phyloP scores from a whole-genome alignment of 805 yeast species.

The Spencermartinsiella europaea region DNA sequence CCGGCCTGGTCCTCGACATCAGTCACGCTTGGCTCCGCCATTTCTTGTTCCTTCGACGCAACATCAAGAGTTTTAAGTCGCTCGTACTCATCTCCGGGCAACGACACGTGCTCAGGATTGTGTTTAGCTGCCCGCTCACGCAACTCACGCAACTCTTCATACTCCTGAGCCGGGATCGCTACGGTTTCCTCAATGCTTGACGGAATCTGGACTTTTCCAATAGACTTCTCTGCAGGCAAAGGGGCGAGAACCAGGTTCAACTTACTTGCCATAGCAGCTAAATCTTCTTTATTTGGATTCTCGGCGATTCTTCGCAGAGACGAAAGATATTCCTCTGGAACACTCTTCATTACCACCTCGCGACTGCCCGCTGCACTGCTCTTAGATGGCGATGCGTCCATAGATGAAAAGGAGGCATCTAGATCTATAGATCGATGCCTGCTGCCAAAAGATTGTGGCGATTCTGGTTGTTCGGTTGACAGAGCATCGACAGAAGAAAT shows the following conservation, averaged over 20 bases:
- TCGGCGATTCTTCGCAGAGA: conserved; percentile 29
- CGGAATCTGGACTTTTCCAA: conserved; percentile 1
- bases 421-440: not conserved
- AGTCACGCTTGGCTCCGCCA: conserved; percentile 5
- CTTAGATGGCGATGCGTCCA: not conserved
- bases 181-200: conserved; percentile 13
- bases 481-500: conserved; percentile 5
- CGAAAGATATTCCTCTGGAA: conserved; percentile 29
- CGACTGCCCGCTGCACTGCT: not conserved
- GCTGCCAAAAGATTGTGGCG: not conserved
- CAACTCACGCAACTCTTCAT: conserved; percentile 13
- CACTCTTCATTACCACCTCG: conserved; percentile 25
- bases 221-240: conserved; percentile 2
- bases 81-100: conserved; percentile 21
- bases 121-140: not conserved
- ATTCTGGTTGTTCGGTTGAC: not conserved
- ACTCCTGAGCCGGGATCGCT: conserved; percentile 13
- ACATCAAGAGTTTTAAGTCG: conserved; percentile 12
- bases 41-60: conserved; percentile 2
- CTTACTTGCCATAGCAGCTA: conserved; percentile 24
- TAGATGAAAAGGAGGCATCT: not conserved
- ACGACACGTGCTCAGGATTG: conserved; percentile 13
- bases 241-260: conserved; percentile 20
- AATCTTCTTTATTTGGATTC: conserved; percentile 27
- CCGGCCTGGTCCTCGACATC: conserved; percentile 18